Evolutionary conservation across 441 rosid species (phyloP), one percentile per base, ranked within the genome.

Genomic region (Macaranga tanarius): DNA sequence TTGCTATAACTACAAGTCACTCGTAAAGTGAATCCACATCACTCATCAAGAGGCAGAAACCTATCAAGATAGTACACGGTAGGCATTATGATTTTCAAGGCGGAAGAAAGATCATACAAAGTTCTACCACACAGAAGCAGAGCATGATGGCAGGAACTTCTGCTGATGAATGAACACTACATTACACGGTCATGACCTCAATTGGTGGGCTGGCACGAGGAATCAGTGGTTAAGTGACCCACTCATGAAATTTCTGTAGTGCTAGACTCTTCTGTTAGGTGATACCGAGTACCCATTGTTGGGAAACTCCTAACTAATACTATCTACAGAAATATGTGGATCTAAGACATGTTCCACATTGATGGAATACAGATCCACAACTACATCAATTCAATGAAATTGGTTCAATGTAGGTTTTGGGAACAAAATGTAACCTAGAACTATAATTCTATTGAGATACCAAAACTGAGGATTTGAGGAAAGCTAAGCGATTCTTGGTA

Each of bases 401-500:
- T 67, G 38, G 34, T 48, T 26, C 15, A 23, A 19, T 25, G 20
- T 28, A 28, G 31, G 47, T 62, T 69, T 77, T 19, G 63, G 52
- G 7, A 31, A 70, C 26, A 67, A 77, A 75, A 73, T 10, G 64
- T 34, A 62, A 57, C 47, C n/a, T 10, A 62, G 68, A 10, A 47
- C 25, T 9, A 25, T 44, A 42, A 25, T 38, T 55, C 78, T 87
- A 89, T 78, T 81, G 73, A 25, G 93, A 79, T 62, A 86, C 89
- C 82, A 83, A 64, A 77, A 78, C 79, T 31, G 92, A 86, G 58
- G 97, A 90, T 74, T 83, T 81, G 78, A 95, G 99, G 76, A 92
- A 87, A 67, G 60, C 90, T 79, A 95, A 85, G 57, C 94, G 92
- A 60, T 79, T 88, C 83, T 86, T 86, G 7, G 97, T 95, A 51